Evolutionary conservation across 768 basidiomycete species (phyloP), one percentile per base, ranked within the genome.

Genomic region (Lactifluus hygrophoroides): DNA sequence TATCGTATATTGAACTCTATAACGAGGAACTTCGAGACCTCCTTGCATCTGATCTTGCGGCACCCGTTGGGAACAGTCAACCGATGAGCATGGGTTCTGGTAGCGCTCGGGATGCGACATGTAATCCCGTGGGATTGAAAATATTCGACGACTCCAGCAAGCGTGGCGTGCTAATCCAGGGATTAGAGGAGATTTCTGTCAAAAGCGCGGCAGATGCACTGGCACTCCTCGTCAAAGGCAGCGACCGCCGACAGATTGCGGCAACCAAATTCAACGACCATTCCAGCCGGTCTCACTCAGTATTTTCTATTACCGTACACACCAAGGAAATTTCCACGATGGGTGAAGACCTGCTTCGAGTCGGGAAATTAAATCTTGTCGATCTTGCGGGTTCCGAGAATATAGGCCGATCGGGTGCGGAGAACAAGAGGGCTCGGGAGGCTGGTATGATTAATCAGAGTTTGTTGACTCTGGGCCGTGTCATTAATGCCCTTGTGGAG

Each of bases 371-470:
- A 44, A 97, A 98, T 70, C 81, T 99, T 21, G 96, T 99, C 53
- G 96, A 99, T 69, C 76, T 99, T 56, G 96, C 96, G 32, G 96
- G 96, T 7, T 94, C 93, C 2, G 96, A 99, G 72, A 97, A 96
- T 65, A 94, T 99, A 67, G 94, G 94, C 10, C 79, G 95, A 23
- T 92, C 89, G 0, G 96, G 96, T 17, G 96, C 96, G 2, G 92
- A 94, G 69, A 90, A 96, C 66, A 93, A 90, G 69, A 76, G 94
- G 57, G 96, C 96, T 13, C 79, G 92, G 63, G 96, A 99, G 69
- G 96, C 96, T 1, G 96, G 96, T 11, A 96, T 94, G 89, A 98
- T 99, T 70, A 99, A 98, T 67, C 92, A 96, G 72, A 94, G 91
- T 67, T 76, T 99, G 49, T 76, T 99, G 2, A 97, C 96, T n/a